Base-by-base conservation (phyloP, 2,329 filamentous ascomycete species). In the Diaporthe amygdali region DNA sequence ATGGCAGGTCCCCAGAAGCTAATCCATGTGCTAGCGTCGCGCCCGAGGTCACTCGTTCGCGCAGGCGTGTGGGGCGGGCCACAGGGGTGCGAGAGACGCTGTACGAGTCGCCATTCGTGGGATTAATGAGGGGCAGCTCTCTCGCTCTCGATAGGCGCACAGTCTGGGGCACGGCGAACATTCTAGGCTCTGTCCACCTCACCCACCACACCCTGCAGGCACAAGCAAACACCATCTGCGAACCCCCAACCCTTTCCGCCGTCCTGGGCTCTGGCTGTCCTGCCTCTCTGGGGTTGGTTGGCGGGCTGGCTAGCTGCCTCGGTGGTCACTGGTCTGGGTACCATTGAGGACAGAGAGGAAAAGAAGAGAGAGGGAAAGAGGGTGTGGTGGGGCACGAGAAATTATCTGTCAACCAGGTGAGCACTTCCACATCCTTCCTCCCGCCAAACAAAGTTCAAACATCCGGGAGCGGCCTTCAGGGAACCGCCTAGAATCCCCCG, bases 401-500 rank as follows among this genome's bases (percentile, higher is more conserved):
- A 64, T 49, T 64, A 64, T 30, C 44, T 64, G 44, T 49, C 59
- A 64, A 30, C 59, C 59, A 64, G 41, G 41, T 63, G 59, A 63
- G 59, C 59, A 49, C 44, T 44, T 49, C 59, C 30, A 37, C 59
- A 12, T 8, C 27, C n/a, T 25, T 27, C 59, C 34, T 63, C 59
- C 59, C 59, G 59, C 59, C 59, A 63, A 63, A 63, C 59, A 64
- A 64, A 64, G 44, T 64, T 64, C 59, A 64, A 64, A 20, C 59
- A 37, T 49, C 59, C 41, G 9, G 59, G 44, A 49, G 59, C 52
- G 52, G 66, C 52, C 66, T 39, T 59, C 66, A 59, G 66, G 52
- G 66, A 68, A 68, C 66, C 66, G 66, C 52, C 66, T 68, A 49
- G 52, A 68, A 30, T 20, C 52, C 66, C 66, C 66, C 66, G 66